Percentiles rank a stretch among this genome's conserved stretches.
phyloP scores from a whole-genome alignment of 371 early-diverging fungal genomes.

The Zopfochytrium polystomum region DNA sequence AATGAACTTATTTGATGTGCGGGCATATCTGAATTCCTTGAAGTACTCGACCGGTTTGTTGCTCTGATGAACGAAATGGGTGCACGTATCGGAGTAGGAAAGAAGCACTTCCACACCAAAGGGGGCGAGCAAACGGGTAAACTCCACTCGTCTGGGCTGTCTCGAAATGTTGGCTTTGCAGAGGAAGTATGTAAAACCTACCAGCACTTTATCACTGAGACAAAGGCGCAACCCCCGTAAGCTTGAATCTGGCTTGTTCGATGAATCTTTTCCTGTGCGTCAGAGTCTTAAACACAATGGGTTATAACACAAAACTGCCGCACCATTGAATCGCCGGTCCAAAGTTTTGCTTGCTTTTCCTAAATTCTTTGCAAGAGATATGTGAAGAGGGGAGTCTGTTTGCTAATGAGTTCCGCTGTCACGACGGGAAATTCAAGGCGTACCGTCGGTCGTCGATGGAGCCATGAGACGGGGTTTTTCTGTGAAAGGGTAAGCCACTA shows the following conservation, averaged over 20 bases:
- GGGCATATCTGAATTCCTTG: conserved; percentile 9
- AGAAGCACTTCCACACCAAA: conserved; percentile 4
- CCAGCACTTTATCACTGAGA: conserved; percentile 4
- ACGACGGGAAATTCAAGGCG: too few relatives aligned
- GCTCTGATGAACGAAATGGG: conserved; percentile 12
- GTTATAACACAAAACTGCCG: too few relatives aligned
- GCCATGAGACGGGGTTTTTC: too few relatives aligned
- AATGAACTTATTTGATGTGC: not conserved
- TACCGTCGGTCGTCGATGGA: too few relatives aligned
- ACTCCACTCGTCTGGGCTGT: conserved; percentile 2
- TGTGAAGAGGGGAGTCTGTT: not conserved
- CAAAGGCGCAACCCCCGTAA: not conserved
- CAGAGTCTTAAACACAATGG: too few relatives aligned
- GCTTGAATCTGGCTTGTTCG: too few relatives aligned
- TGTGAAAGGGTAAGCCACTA: too few relatives aligned
- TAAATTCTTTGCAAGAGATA: conserved; percentile 2
- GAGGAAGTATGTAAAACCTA: not conserved
- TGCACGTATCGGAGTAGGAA: conserved; percentile 8
- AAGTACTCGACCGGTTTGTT: not conserved
- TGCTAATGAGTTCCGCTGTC: too few relatives aligned
- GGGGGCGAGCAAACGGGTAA: not conserved
- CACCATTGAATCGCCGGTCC: not conserved
- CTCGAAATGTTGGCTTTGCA: not conserved
- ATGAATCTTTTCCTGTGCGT: too few relatives aligned
- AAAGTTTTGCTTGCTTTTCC: not conserved